Conservation (phyloP, 169 alveolate species). For the Eimeria falciformis region DNA sequence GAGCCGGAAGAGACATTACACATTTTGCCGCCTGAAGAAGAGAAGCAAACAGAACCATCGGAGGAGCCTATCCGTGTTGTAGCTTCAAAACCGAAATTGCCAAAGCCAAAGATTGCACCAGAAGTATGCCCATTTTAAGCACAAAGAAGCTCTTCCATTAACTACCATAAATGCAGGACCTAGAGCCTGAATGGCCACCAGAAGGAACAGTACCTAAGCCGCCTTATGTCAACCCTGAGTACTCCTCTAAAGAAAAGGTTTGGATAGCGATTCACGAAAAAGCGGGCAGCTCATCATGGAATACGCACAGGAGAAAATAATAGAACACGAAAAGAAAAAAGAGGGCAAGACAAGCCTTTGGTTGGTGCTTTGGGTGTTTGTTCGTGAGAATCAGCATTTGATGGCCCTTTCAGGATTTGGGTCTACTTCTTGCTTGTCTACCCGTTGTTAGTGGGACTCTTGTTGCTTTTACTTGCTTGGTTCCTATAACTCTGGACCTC, state of each 20-base stretch:
- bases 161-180: neutral
- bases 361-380: neutral
- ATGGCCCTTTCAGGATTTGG: slow-evolving; percentile 29
- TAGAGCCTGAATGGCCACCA: slow-evolving; percentile 11
- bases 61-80: no score
- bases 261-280: no score
- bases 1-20: no score
- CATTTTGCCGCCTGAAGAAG: no score
- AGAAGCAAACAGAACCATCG: neutral
- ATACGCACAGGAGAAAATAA: neutral
- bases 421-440: slow-evolving; percentile 6
- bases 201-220: neutral
- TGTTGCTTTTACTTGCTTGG: slow-evolving; percentile 22
- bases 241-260: slow-evolving; percentile 21
- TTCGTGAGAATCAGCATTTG: neutral
- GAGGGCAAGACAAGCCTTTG: slow-evolving; percentile 21
- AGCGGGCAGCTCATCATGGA: no score
- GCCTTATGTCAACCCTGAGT: slow-evolving; percentile 15
- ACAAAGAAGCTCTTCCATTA: neutral
- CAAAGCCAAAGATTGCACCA: slow-evolving; percentile 10
- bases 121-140: neutral
- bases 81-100: no score
- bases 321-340: neutral
- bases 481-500: slow-evolving; percentile 12
- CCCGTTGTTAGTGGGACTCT: neutral